These are phyloP conservation scores for Citrullus colocynthis DNA, from an alignment of 306 rosid genomes.

Conservation along the genomic window DNA sequence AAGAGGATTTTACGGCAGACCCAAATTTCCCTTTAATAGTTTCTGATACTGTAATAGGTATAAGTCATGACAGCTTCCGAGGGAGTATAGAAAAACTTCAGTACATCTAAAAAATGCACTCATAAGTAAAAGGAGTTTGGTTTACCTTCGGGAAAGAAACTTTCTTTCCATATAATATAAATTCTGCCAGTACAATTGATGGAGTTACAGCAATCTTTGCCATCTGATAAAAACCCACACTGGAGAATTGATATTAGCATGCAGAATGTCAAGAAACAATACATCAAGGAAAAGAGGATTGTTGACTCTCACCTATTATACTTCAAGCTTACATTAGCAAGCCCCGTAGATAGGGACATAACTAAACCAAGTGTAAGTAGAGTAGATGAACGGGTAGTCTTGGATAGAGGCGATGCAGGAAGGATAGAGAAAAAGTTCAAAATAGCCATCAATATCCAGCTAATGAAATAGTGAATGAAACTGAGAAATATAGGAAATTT, in stretches of 20 bases:
- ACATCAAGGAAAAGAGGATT: constrained; percentile 3
- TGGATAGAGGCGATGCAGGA: constrained; percentile 61
- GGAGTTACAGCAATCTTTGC: constrained; percentile 83
- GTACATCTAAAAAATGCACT: not conserved
- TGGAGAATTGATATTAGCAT: constrained; percentile 30
- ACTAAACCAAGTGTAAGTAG: constrained; percentile 68
- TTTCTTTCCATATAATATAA: constrained; percentile 41
- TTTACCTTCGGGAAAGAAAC: constrained; percentile 55
- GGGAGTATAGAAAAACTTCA: not conserved
- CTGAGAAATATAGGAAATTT: constrained; percentile 65
- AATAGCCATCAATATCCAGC: constrained; percentile 81
- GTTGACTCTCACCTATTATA: constrained; percentile 51
- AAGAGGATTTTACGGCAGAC: not conserved
- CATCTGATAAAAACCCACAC: constrained; percentile 94
- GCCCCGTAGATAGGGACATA: constrained; percentile 79
- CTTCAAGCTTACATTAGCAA: constrained; percentile 85
- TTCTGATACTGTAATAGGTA: not conserved
- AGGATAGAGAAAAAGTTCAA: constrained; percentile 49
- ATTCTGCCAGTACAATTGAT: constrained; percentile 71
- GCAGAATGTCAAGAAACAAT: constrained; percentile 9
- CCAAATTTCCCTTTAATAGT: not conserved
- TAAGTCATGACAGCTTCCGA: no score
- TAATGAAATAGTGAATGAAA: constrained; percentile 59
- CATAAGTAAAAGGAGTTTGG: not conserved
- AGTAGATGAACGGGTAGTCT: constrained; percentile 38